Percentiles rank a stretch among this genome's conserved stretches.
These are phyloP conservation scores for Neopestalotiopsis rosae DNA, from an alignment of 2,329 filamentous ascomycete genomes.

Conservation along the genomic window DNA sequence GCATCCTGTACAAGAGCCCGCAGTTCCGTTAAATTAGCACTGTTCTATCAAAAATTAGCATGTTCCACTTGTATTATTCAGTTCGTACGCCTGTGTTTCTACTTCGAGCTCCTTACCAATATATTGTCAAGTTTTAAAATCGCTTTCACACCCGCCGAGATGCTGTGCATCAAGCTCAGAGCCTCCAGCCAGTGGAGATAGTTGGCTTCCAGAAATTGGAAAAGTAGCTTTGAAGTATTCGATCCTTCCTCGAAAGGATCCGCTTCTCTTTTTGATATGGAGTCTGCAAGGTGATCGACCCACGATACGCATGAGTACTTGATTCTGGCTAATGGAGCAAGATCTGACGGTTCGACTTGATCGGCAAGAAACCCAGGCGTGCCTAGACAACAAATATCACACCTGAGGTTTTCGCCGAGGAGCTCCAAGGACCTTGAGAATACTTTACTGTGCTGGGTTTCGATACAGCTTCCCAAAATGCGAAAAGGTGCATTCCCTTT, in stretches of 20 bases:
- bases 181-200: constrained; percentile 50
- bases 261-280: background rate
- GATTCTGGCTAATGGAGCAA: constrained; percentile 32
- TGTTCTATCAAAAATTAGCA: background rate
- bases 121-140: constrained; percentile 27
- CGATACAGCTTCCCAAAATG: constrained; percentile 35
- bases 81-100: background rate
- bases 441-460: constrained; percentile 35
- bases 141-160: constrained; percentile 29
- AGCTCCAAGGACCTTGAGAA: constrained; percentile 39
- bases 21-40: background rate
- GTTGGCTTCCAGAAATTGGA: constrained; percentile 39
- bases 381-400: constrained; percentile 41
- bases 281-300: constrained; percentile 36
- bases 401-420: constrained; percentile 34
- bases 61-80: background rate
- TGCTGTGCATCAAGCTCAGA: constrained; percentile 39
- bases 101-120: background rate
- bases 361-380: constrained; percentile 29
- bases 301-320: constrained; percentile 41
- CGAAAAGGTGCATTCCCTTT: background rate
- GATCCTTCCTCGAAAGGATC: constrained; percentile 23
- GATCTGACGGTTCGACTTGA: constrained; percentile 24
- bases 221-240: no score
- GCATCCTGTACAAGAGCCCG: constrained; percentile 34